Evolutionary conservation across 2,329 filamentous ascomycete genomes (phyloP), one percentile per base, ranked within the genome.

Genomic region (Alternaria metachromatica): DNA sequence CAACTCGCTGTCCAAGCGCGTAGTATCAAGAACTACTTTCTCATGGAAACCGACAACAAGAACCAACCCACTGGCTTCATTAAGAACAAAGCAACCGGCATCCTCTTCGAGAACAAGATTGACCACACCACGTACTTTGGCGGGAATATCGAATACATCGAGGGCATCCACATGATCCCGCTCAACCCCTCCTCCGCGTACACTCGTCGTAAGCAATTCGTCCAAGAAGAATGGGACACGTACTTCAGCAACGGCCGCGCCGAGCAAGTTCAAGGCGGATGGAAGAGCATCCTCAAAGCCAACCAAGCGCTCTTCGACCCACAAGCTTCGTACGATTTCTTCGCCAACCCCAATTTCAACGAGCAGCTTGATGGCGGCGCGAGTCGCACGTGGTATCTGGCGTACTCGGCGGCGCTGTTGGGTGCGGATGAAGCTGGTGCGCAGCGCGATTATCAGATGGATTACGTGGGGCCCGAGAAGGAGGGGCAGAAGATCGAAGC

Each of bases 51-150:
- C 28, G 82, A 87, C 80, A 97, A 97, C 80, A 85, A 81, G 26
- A 87, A 89, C 49, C 88, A 97, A 76, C 96, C 96, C 0, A 74
- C 85, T 3, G 83, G 89, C 8, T 97, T 97, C 76, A 89, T 94
- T 66, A 88, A 85, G 51, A 99, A 98, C 84, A 94, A 93, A 80
- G 88, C 87, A 3, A 87, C 87, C 3, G 88, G 88, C 9, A 89
- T 90, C 5, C 79, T 97, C 12, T 98, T 98, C 73, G 96, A 98
- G 82, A 98, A 98, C 84, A 99, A 99, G 81, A 87, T 94, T 61
- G 93, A 99, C 78, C 94, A 98, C 80, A 92, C 92, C 5, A 81
- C 96, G 1, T 98, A 94, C 81, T 99, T 99, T 75, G 93, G 94
- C 44, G 80, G 58, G 10, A 77, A 78, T 21, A 62, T 82, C 5